Percentiles rank a stretch among this genome's conserved stretches.
Conservation (phyloP, 257 asterid genomes). For the Echites panduratus region DNA sequence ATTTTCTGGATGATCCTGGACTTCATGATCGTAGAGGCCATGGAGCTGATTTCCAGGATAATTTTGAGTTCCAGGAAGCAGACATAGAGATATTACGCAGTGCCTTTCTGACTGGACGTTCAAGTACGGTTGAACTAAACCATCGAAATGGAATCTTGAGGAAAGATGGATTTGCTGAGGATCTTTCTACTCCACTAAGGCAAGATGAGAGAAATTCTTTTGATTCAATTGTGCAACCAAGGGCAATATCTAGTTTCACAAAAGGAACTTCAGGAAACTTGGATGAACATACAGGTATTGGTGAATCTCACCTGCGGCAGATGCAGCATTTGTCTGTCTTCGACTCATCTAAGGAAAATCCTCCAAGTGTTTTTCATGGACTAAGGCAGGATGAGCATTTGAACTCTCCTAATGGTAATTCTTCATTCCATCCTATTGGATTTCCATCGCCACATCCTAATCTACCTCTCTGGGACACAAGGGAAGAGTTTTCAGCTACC, state of each 20-base stretch:
- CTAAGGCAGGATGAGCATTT: conserved; percentile 37
- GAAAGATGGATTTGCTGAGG: conserved; percentile 44
- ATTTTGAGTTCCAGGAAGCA: conserved; percentile 48
- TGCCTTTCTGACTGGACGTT: conserved; percentile 34
- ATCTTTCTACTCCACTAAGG: conserved; percentile 30
- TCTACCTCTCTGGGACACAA: conserved; percentile 36
- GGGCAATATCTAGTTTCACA: conserved; percentile 17
- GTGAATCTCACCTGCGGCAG: conserved; percentile 17
- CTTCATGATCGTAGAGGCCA: conserved; percentile 42
- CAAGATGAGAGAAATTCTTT: conserved; percentile 35
- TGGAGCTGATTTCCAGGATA: conserved; percentile 40
- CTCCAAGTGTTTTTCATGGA: conserved; percentile 33
- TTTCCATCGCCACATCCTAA: conserved; percentile 40
- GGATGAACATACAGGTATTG: conserved; percentile 18
- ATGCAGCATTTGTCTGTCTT: conserved; percentile 28
- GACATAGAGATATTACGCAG: conserved; percentile 54
- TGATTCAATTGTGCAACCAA: conserved; percentile 29
- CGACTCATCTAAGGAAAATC: conserved; percentile 34
- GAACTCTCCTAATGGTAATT: conserved; percentile 34
- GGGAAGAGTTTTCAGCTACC: conserved; percentile 35
- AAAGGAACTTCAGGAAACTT: conserved; percentile 26
- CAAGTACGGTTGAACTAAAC: conserved; percentile 32
- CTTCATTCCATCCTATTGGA: conserved; percentile 30
- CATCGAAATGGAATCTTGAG: conserved; percentile 27
- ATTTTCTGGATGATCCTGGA: conserved; percentile 46